phyloP scores from a whole-genome alignment of 2,329 filamentous ascomycete genomes.

The Talaromyces sp. region DNA sequence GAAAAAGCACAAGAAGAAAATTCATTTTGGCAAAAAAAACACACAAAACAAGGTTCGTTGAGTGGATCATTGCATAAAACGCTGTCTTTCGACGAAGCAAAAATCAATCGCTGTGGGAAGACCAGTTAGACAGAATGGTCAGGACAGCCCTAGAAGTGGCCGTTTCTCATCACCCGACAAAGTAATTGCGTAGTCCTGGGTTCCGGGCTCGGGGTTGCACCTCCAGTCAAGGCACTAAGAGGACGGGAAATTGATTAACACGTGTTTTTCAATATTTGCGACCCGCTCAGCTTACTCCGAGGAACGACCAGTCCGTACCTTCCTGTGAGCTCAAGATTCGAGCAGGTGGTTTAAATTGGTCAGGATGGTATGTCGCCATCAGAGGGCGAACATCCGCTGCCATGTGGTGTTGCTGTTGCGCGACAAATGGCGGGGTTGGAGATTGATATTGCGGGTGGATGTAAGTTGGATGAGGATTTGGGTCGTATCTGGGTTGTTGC shows the following conservation, averaged over 20 bases:
- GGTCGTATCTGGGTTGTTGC: constrained; percentile 20
- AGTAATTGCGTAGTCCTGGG: not conserved
- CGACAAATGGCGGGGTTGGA: constrained; percentile 3
- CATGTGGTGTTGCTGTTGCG: constrained; percentile 14
- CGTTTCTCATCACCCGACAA: not conserved
- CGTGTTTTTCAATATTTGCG: not conserved
- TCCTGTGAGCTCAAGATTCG: constrained; percentile 25
- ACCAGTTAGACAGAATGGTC: not conserved
- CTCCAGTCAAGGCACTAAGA: constrained; percentile 11
- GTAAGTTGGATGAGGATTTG: not conserved
- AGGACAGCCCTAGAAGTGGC: not conserved
- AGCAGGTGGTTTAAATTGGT: constrained; percentile 7
- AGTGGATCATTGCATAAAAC: not conserved
- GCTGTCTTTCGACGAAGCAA: not conserved
- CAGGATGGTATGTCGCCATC: constrained; percentile 4
- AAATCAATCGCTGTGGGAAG: not conserved
- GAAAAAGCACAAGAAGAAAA: not conserved
- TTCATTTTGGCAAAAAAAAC: not conserved
- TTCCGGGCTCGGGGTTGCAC: not conserved
- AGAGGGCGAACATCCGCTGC: not conserved
- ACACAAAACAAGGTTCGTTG: not conserved
- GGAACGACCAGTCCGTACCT: constrained; percentile 40
- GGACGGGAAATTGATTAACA: constrained; percentile 6
- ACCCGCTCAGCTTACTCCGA: constrained; percentile 25
- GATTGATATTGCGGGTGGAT: constrained; percentile 7